Percentiles rank a stretch among this genome's conserved stretches.
Conservation (phyloP, 352 stramenopile species). For the Aphanomyces astaci region DNA sequence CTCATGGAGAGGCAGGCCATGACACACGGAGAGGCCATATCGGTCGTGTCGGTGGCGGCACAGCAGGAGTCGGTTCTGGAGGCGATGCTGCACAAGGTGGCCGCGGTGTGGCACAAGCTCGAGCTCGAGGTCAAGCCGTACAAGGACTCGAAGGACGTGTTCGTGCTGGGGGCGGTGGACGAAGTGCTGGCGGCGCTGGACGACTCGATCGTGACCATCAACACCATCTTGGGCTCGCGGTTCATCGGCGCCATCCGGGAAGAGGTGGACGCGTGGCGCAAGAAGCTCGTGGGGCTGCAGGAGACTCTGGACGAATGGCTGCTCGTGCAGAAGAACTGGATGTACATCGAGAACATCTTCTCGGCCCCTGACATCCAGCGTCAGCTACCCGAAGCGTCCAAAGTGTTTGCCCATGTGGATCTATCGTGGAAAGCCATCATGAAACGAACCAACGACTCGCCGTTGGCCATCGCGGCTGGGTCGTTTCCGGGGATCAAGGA, state of each 20-base stretch:
- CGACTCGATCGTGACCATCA: slow-evolving; percentile 91
- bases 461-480: slow-evolving; percentile 74
- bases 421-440: slow-evolving; percentile 89
- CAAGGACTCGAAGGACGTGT: slow-evolving; percentile 91
- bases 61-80: slow-evolving; percentile 89
- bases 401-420: slow-evolving; percentile 87
- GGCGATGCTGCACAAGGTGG: slow-evolving; percentile 92
- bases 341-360: slow-evolving; percentile 85
- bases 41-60: slow-evolving; percentile 68
- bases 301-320: slow-evolving; percentile 86
- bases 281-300: slow-evolving; percentile 73
- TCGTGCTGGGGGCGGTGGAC: slow-evolving; percentile 87
- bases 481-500: slow-evolving; percentile 77
- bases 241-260: slow-evolving; percentile 87
- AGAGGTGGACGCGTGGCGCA: slow-evolving; percentile 83
- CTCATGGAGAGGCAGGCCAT: slow-evolving; percentile 86
- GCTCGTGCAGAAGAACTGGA: slow-evolving; percentile 84
- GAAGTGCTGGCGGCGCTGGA: slow-evolving; percentile 87
- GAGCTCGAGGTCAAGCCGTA: slow-evolving; percentile 91
- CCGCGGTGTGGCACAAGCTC: slow-evolving; percentile 73
- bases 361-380: slow-evolving; percentile 86
- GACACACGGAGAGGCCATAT: slow-evolving; percentile 82
- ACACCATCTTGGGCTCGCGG: slow-evolving; percentile 86
- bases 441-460: slow-evolving; percentile 78
- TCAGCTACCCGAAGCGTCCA: slow-evolving; percentile 83